Base-by-base conservation (phyloP, 2,329 filamentous ascomycete species). In the Cercospora zeina region DNA sequence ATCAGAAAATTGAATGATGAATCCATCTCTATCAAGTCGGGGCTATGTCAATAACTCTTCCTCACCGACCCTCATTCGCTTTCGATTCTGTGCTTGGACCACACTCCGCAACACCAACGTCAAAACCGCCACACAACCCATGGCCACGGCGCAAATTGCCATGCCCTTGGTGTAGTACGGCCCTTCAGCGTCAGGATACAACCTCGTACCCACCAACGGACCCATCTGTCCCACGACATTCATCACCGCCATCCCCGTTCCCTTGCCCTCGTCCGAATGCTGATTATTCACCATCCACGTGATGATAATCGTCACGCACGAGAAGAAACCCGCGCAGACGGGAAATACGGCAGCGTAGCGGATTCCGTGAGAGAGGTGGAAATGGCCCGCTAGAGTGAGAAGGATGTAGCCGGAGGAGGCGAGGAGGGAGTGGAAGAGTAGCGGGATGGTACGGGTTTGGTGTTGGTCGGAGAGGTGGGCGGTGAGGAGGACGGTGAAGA, bases 211-310 rank as follows among this genome's bases (percentile, higher is more conserved):
- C 0, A 84, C 68, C 9, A 85, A 76, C 1, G 91, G 90, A 0
- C 91, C 91, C 66, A 87, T 88, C 77, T 96, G 91, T 1, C 91
- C 93, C 13, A 96, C 82, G 36, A 91, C 71, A 75, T 96, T 93
- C 71, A 97, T 75, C 33, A 96, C 81, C 0, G 89, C 90, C 70
- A 96, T 90, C 1, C 89, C 90, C 1, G 86, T 86, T 0, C 90
- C 90, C 67, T 89, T 89, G 6, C 86, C 84, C 56, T 84, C 85
- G 64, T 87, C 85, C 11, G 81, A 86, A 58, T 83, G 78, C 72
- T 95, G 90, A 75, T 96, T 96, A 73, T 96, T 96, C 71, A 96
- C 85, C 36, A 85, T 90, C 92, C 92, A 96, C 1, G 90, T 89
- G 61, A 96, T 89, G 68, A 93, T 88, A 33, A 96, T 82, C 0